Percentiles rank a stretch among this genome's conserved stretches.
phyloP scores from a whole-genome alignment of 164 flowering plant species.

The Macadamia tetraphylla region DNA sequence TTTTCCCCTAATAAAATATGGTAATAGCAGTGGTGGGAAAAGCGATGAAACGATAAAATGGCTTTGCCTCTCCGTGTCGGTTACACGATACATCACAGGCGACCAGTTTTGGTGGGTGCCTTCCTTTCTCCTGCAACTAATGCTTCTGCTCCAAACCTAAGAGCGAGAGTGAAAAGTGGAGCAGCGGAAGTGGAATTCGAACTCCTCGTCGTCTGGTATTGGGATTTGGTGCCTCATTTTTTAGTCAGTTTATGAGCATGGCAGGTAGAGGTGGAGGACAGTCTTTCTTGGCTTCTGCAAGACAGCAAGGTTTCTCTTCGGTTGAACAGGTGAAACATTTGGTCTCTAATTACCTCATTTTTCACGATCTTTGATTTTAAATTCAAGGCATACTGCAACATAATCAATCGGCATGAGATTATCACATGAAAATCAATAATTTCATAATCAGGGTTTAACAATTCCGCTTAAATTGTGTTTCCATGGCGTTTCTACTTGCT shows the following conservation, averaged over 20 bases:
- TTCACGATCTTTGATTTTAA: background rate
- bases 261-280: slow-evolving; percentile 26
- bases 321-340: slow-evolving; percentile 48
- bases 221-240: slow-evolving; percentile 52
- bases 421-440: too few species aligned
- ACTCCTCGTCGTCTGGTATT: slow-evolving; percentile 46
- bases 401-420: background rate
- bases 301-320: slow-evolving; percentile 30
- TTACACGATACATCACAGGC: background rate
- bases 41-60: background rate
- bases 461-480: background rate
- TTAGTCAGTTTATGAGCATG: slow-evolving; percentile 47
- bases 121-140: slow-evolving; percentile 1
- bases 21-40: background rate
- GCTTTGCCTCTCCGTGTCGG: slow-evolving; percentile 6
- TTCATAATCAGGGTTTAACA: background rate
- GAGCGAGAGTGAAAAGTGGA: slow-evolving; percentile 12
- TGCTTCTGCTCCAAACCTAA: slow-evolving; percentile 5
- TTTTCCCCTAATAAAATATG: too few species aligned
- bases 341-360: background rate
- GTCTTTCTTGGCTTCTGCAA: slow-evolving; percentile 61
- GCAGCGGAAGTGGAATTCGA: slow-evolving; percentile 6
- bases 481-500: background rate
- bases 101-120: slow-evolving; percentile 3
- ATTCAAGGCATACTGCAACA: too few species aligned